Evolutionary conservation across 2,329 filamentous ascomycete species (phyloP).

Genomic region (Paraphoma sp.): DNA sequence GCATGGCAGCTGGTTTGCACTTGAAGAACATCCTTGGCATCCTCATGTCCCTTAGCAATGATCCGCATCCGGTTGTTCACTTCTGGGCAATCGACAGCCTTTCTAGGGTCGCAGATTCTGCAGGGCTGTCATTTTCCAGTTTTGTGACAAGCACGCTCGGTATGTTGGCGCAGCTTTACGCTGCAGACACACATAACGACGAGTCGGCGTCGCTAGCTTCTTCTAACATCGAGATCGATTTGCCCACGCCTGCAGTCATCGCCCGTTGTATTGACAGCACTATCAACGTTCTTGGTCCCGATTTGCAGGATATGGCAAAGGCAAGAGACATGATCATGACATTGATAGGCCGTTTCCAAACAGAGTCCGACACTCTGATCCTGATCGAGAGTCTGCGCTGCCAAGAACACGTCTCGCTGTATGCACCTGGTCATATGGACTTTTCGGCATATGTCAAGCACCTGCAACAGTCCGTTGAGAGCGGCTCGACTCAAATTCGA

Average conservation of each 20-base stretch:
- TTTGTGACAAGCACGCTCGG: slow-evolving; percentile 91
- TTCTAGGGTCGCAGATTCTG: slow-evolving; percentile 85
- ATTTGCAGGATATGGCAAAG: slow-evolving; percentile 90
- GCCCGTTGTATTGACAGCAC: slow-evolving; percentile 91
- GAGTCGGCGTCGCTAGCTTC: slow-evolving; percentile 81
- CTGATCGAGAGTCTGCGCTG: slow-evolving; percentile 81
- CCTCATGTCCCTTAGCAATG: slow-evolving; percentile 95
- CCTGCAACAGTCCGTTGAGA: slow-evolving; percentile 79
- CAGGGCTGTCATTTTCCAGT: slow-evolving; percentile 87
- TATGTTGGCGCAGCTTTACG: slow-evolving; percentile 92
- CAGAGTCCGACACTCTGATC: slow-evolving; percentile 73
- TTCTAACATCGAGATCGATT: slow-evolving; percentile 88
- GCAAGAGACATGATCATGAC: slow-evolving; percentile 91
- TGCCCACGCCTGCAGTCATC: slow-evolving; percentile 81
- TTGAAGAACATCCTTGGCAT: slow-evolving; percentile 97
- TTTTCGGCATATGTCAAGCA: slow-evolving; percentile 83
- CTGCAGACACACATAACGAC: slow-evolving; percentile 87
- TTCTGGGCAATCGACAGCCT: slow-evolving; percentile 95
- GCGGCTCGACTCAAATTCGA: slow-evolving; percentile 71
- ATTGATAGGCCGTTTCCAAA: slow-evolving; percentile 80
- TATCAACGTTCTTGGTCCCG: slow-evolving; percentile 94
- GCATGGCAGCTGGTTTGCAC: slow-evolving; percentile 96
- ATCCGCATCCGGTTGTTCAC: slow-evolving; percentile 93
- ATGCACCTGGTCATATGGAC: slow-evolving; percentile 86
- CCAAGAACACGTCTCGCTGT: slow-evolving; percentile 88